Evolutionary conservation across 345 rosid species (phyloP).

Genomic region (Ceriops decandra): DNA sequence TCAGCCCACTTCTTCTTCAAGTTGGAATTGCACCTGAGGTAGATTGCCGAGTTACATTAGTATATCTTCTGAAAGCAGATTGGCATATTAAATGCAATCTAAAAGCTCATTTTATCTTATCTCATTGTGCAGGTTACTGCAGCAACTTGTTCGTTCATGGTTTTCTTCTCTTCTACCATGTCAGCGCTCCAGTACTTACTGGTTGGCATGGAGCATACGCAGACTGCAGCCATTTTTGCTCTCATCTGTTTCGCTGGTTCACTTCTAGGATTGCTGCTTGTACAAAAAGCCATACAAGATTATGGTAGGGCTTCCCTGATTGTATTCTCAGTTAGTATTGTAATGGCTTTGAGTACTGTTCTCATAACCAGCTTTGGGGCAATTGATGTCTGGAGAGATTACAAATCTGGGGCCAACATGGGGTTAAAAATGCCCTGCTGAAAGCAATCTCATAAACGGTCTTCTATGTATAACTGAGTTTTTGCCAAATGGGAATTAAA

Average conservation of each 20-base stretch:
- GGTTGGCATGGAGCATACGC: constrained; percentile 61
- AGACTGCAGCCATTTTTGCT: constrained; percentile 47
- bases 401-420: constrained; percentile 54
- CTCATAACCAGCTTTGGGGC: constrained; percentile 73
- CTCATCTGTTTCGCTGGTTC: constrained; percentile 62
- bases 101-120: not conserved
- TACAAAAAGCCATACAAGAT: constrained; percentile 50
- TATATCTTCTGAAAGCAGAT: not conserved
- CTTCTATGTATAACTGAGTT: too few species aligned
- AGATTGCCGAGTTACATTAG: not conserved
- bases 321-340: constrained; percentile 71
- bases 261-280: constrained; percentile 60
- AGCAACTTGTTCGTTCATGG: constrained; percentile 72
- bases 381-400: constrained; percentile 61
- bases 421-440: constrained; percentile 71
- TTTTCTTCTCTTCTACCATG: constrained; percentile 68
- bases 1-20: constrained; percentile 85
- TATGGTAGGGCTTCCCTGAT: constrained; percentile 80
- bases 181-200: constrained; percentile 63
- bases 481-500: too few species aligned
- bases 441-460: constrained; percentile 5
- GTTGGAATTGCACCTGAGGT: constrained; percentile 77
- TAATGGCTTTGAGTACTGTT: constrained; percentile 73
- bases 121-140: constrained; percentile 57
- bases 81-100: not conserved